Conservation (phyloP, 2,329 filamentous ascomycete species). For the Fusarium dlaminii region DNA sequence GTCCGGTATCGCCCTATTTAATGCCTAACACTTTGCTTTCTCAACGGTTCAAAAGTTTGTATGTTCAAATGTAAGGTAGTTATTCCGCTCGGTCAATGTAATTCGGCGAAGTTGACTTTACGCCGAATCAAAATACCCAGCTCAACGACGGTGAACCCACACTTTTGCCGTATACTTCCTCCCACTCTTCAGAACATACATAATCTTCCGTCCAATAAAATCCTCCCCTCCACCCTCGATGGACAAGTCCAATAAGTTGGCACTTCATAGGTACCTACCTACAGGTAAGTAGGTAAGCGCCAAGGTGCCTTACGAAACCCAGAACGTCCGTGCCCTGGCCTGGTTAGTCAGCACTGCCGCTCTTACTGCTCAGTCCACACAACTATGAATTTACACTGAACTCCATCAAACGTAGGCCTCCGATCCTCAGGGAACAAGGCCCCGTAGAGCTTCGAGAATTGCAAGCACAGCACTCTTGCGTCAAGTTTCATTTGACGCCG, state of each 20-base stretch:
- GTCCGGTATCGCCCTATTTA: neutral
- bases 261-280: neutral
- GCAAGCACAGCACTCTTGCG: neutral
- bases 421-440: neutral
- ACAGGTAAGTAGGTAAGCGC: neutral
- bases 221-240: neutral
- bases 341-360: neutral
- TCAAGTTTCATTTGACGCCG: neutral
- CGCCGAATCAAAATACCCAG: neutral
- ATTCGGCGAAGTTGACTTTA: neutral
- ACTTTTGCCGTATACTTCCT: slow-evolving; percentile 1
- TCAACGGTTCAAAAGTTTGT: neutral
- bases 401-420: neutral
- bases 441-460: neutral
- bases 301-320: neutral
- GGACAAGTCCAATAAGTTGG: neutral
- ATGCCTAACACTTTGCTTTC: neutral
- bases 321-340: neutral
- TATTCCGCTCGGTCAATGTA: neutral
- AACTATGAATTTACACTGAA: neutral
- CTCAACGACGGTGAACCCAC: neutral
- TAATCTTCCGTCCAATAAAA: neutral
- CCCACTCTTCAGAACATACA: neutral
- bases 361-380: neutral
- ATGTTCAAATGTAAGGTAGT: neutral